Evolutionary conservation across 208 protist genomes (phyloP), one percentile per base, ranked within the genome.

Genomic region (Paratrypanosoma confusum): DNA sequence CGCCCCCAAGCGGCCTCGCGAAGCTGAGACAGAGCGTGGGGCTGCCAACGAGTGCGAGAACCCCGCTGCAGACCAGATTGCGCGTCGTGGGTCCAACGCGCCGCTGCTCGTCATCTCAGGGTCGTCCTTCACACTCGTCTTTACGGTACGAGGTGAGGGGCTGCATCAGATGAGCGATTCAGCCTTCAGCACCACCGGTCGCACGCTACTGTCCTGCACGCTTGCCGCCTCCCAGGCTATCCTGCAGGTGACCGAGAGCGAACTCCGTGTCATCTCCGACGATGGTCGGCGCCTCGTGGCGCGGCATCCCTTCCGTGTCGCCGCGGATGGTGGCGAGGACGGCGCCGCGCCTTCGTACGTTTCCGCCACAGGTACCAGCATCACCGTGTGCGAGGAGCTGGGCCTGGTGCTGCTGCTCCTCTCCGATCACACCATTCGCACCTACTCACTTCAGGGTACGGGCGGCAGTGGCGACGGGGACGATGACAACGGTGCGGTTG

Each of bases 101-200:
- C 16, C n/a, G n/a, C n/a, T n/a, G n/a, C 52, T 92, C 3, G 29
- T 92, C 27, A 71, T 92, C 27, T 78, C 67, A 24, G 83, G 79
- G 17, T 39, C 46, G 8, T 57, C 59, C 31, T 89, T 89, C 51
- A 84, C 83, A 1, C 70, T 92, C 35, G 53, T 81, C 7, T 84
- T 89, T 39, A 42, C 64, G 4, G 69, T 92, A 3, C 59, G 69
- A 24, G 71, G 66, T 6, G 67, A 81, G 37, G 71, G 64, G 7
- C 48, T 92, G 21, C 74, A 89, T 47, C 83, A 89, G 37, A 69
- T 86, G 18, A 56, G 71, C 6, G 63, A 63, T 6, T 71, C 67
- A 13, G 74, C 69, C 21, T 65, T 93, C 20, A 42, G 57, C 34
- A 46, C 64, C 25, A 46, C 39, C 0, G 41, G 55, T 3, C 56